These are phyloP conservation scores for Mortierella sp. DNA, from an alignment of 371 early-diverging fungal genomes.

Conservation along the genomic window DNA sequence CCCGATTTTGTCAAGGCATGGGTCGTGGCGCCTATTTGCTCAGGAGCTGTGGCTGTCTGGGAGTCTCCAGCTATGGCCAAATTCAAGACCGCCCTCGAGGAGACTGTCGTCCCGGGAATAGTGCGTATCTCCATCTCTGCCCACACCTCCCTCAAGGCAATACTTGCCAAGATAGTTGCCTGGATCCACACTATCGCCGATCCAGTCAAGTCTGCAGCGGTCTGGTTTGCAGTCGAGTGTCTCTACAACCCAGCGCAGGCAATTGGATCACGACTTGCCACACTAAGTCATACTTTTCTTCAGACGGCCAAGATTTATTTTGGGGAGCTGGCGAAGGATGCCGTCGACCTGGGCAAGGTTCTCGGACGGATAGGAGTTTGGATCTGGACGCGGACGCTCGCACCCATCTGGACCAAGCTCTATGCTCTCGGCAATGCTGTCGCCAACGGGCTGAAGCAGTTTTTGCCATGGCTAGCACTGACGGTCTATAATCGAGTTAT, in stretches of 20 bases:
- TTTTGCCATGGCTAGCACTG: conserved; percentile 33
- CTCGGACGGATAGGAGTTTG: conserved; percentile 22
- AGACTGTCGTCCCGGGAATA: conserved; percentile 21
- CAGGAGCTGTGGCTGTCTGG: conserved; percentile 7
- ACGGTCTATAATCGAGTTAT: conserved; percentile 16
- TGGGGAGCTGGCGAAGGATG: conserved; percentile 46
- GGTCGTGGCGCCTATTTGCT: conserved; percentile 17
- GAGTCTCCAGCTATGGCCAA: conserved; percentile 25
- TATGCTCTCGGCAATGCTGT: neutral
- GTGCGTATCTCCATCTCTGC: neutral
- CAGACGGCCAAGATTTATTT: conserved; percentile 51
- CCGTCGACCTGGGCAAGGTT: conserved; percentile 28
- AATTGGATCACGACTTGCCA: conserved; percentile 23
- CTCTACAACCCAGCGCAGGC: conserved; percentile 32
- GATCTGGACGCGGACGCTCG: conserved; percentile 28
- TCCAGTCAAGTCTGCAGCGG: conserved; percentile 12
- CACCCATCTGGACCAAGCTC: conserved; percentile 19
- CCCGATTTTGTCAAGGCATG: conserved; percentile 27
- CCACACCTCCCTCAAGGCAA: neutral
- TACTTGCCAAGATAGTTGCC: neutral
- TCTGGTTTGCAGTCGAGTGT: conserved; percentile 43
- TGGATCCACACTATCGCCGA: conserved; percentile 10
- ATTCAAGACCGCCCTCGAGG: conserved; percentile 7
- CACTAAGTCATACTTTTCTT: conserved; percentile 27
- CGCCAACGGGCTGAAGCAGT: neutral